Conservation (phyloP, 2,329 filamentous ascomycete species). For the Cladosporium colombiae region DNA sequence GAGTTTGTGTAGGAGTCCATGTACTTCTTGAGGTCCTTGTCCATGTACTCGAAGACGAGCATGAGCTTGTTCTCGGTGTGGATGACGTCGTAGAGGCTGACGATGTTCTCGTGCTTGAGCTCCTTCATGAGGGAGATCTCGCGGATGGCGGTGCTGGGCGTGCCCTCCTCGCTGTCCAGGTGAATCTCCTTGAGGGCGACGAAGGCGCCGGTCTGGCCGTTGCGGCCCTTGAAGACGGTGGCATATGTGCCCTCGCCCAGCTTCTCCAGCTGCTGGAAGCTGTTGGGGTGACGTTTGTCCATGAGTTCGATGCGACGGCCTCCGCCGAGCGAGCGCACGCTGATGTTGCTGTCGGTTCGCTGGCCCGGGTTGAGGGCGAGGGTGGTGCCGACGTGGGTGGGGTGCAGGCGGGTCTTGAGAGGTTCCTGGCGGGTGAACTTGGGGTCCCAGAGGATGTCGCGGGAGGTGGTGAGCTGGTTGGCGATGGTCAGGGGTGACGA, state of each 20-base stretch:
- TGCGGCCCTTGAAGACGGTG: conserved; percentile 97
- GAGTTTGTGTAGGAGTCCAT: conserved; percentile 66
- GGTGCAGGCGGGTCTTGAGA: conserved; percentile 47
- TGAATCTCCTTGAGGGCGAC: conserved; percentile 98
- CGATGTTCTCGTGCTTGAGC: conserved; percentile 97
- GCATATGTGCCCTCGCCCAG: conserved; percentile 98
- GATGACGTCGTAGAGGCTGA: conserved; percentile 96
- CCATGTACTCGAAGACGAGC: conserved; percentile 99
- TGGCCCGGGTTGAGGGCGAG: conserved; percentile 40
- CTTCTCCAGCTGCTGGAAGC: conserved; percentile 98
- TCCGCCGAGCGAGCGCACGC: conserved; percentile 49
- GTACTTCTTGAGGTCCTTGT: conserved; percentile 96
- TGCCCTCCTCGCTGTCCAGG: conserved; percentile 96
- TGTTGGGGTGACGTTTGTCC: conserved; percentile 94
- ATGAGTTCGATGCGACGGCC: conserved; percentile 56
- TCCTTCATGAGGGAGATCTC: conserved; percentile 99
- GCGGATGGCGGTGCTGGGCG: conserved; percentile 92
- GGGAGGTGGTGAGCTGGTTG: conserved; percentile 50
- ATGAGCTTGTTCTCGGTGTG: conserved; percentile 99
- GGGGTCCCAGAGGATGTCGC: conserved; percentile 53
- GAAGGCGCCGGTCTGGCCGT: conserved; percentile 93
- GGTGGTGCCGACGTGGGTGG: conserved; percentile 53
- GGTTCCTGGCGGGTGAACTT: conserved; percentile 47
- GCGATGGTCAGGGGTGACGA: conserved; percentile 43
- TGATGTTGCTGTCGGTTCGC: conserved; percentile 55